These are phyloP conservation scores for Gyromitra esculenta DNA, from an alignment of 2,329 filamentous ascomycete genomes.

Conservation along the genomic window DNA sequence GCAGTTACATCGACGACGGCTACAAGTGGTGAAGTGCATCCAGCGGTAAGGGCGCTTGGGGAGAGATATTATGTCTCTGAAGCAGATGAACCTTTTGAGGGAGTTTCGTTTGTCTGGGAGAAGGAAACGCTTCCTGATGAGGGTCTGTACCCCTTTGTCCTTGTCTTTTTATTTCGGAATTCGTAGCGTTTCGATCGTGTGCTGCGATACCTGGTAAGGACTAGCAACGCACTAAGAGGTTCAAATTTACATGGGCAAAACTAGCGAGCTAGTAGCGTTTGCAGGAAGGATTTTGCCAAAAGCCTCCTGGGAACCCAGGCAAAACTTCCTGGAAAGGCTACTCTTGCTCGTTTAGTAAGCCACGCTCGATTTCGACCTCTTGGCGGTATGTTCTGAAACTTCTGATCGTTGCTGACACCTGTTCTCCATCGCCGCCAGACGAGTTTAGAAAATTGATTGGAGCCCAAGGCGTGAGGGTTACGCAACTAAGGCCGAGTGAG, in stretches of 20 bases:
- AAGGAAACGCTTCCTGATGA: constrained; percentile 53
- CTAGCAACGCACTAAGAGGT: not conserved
- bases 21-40: constrained; percentile 61
- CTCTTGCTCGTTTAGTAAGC: not conserved
- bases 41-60: constrained; percentile 70
- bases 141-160: constrained; percentile 47
- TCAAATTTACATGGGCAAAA: not conserved
- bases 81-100: constrained; percentile 84
- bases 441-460: constrained; percentile 71
- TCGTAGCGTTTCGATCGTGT: constrained; percentile 16
- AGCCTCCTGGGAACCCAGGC: not conserved
- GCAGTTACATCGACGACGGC: constrained; percentile 53
- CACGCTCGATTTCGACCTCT: not conserved
- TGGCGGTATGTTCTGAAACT: constrained; percentile 13
- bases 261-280: constrained; percentile 1
- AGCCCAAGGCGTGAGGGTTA: constrained; percentile 65
- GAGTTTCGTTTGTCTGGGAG: constrained; percentile 65
- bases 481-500: constrained; percentile 73
- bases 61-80: constrained; percentile 78
- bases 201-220: not conserved
- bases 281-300: not conserved
- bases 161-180: constrained; percentile 7
- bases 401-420: constrained; percentile 35
- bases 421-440: constrained; percentile 62
- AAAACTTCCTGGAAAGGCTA: not conserved